Conservation (phyloP, 371 early-diverging fungal genomes). For the Apophysomyces ossiformis region DNA sequence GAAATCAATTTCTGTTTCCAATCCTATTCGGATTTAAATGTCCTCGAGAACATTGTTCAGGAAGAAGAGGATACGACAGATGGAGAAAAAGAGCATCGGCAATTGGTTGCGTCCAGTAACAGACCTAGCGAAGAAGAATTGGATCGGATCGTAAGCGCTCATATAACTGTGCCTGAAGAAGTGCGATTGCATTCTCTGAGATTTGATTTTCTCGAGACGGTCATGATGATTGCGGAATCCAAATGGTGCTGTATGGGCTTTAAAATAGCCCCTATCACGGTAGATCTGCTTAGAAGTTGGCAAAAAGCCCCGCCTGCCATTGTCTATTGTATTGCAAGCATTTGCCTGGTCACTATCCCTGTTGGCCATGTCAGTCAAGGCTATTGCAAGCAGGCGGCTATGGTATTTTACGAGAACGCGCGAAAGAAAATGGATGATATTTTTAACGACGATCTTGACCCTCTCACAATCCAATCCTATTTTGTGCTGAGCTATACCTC, state of each 20-base stretch:
- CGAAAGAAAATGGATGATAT: slow-evolving; percentile 37
- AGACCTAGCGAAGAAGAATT: too few relatives aligned
- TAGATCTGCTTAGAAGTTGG: slow-evolving; percentile 28
- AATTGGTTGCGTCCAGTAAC: too few relatives aligned
- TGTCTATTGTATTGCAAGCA: slow-evolving; percentile 35
- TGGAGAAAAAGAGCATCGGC: too few relatives aligned
- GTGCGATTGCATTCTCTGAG: slow-evolving; percentile 19
- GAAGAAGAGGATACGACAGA: too few relatives aligned
- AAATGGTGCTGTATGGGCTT: slow-evolving; percentile 44
- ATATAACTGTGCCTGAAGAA: slow-evolving; percentile 14
- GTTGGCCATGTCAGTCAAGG: slow-evolving; percentile 22
- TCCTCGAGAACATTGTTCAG: too few relatives aligned
- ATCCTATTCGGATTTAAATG: too few relatives aligned
- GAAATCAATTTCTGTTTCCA: too few relatives aligned
- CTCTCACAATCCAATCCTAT: slow-evolving; percentile 28
- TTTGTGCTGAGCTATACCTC: slow-evolving; percentile 40
- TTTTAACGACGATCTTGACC: slow-evolving; percentile 29
- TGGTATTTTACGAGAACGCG: slow-evolving; percentile 35
- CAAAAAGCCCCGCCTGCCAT: slow-evolving; percentile 26
- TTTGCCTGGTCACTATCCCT: slow-evolving; percentile 33
- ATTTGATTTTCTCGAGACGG: slow-evolving; percentile 21
- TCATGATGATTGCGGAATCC: slow-evolving; percentile 24
- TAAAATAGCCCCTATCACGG: slow-evolving; percentile 33
- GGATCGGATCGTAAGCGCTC: not conserved
- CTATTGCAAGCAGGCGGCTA: slow-evolving; percentile 28